Evolutionary conservation across 148 eudicot species (phyloP), one percentile per base, ranked within the genome.

Genomic region (Rhododendron kiyosumense): DNA sequence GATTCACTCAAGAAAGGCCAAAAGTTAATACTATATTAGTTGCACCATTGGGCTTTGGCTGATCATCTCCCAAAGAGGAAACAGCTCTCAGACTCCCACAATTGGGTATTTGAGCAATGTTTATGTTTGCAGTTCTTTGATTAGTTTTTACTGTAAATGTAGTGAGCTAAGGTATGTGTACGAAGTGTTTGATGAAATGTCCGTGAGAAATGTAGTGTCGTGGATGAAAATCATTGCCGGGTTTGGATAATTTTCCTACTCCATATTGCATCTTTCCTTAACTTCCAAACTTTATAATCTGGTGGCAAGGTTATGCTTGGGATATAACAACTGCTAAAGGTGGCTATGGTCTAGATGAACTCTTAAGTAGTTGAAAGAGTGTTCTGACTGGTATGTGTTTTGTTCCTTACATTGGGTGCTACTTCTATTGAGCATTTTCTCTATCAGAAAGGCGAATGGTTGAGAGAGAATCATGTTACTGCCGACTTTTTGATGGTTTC

Each of bases 311-410:
- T 43, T 97, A 97, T 90, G 91, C 99, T 13, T 93, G 96, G 98
- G 98, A 97, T 89, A 94, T 97, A 86, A 97, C 98, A 63, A 95
- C 98, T 18, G 95, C 87, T 69, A 98, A 97, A 90, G 99, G 99
- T 49, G 99, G 99, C 87, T 92, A 93, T 85, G 99, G 98, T 84
- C 88, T 97, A 81, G 92, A 95, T 14, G 95, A 94, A 89, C 89
- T 97, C 63, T 91, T 97, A 48, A 88, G 89, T 79, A 93, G 92
- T 87, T 91, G 99, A 84, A 94, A 95, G 86, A 87, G 88, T 26
- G 98, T 95, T 48, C 51, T 95, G 45, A 93, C 92, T 65, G 98
- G 99, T 97, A 93, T 46, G 85, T 61, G 3, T 76, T 77, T 78
- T 71, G 26, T 46, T 84, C 45, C 49, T 49, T 46, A 46, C 28